Conservation (phyloP, 805 yeast species). For the Zygosaccharomyces lentus region DNA sequence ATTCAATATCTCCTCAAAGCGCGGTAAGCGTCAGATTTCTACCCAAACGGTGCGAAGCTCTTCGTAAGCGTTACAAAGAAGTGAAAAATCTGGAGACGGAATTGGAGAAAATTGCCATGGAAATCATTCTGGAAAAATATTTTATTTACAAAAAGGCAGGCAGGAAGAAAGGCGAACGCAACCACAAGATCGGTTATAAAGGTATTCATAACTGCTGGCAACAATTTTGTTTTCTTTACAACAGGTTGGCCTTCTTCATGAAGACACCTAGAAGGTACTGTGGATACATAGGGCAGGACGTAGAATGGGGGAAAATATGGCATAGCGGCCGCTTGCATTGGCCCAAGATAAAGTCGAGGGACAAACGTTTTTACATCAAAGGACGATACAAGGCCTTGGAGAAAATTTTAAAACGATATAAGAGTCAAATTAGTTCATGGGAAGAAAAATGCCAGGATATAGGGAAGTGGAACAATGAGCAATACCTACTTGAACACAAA, state of each 20-base stretch:
- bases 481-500: slow-evolving; percentile 6
- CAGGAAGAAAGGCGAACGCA: slow-evolving; percentile 7
- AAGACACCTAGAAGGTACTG: slow-evolving; percentile 7
- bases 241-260: slow-evolving; percentile 4
- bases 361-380: slow-evolving; percentile 2
- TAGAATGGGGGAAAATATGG: neutral
- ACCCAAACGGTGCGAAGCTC: slow-evolving; percentile 38
- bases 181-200: neutral
- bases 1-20: slow-evolving; percentile 47
- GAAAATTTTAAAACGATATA: slow-evolving; percentile 6
- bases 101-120: slow-evolving; percentile 41
- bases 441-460: slow-evolving; percentile 8
- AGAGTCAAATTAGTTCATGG: slow-evolving; percentile 5
- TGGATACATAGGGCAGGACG: neutral
- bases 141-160: slow-evolving; percentile 16
- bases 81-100: slow-evolving; percentile 30
- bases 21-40: slow-evolving; percentile 59
- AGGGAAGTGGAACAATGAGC: slow-evolving; percentile 6
- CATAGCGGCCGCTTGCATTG: neutral
- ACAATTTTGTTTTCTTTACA: neutral
- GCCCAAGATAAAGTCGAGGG: neutral
- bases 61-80: slow-evolving; percentile 33
- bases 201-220: slow-evolving; percentile 15
- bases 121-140: slow-evolving; percentile 29
- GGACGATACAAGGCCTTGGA: slow-evolving; percentile 8